phyloP scores from a whole-genome alignment of 192 early-diverging fungal species.

The Coemansia guatemalensis region DNA sequence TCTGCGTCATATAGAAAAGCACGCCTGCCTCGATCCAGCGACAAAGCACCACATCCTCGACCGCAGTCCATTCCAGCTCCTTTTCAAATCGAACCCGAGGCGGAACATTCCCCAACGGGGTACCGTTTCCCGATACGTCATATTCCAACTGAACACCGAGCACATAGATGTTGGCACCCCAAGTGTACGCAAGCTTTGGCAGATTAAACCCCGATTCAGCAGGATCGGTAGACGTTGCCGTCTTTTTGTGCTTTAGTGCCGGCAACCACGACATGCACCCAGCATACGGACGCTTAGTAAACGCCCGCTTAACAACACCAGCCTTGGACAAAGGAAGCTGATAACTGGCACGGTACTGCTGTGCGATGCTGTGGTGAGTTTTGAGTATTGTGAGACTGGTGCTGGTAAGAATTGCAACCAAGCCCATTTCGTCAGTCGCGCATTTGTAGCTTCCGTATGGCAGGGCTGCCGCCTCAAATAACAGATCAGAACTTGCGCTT shows the following conservation, averaged over 20 bases:
- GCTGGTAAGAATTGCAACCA: conserved; percentile 44
- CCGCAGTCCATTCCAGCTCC: conserved; percentile 30
- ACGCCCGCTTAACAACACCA: conserved; percentile 12
- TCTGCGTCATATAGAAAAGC: conserved; percentile 45
- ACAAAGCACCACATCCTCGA: conserved; percentile 46
- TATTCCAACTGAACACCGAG: conserved; percentile 25
- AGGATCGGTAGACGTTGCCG: conserved; percentile 33
- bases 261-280: conserved; percentile 49
- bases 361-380: conserved; percentile 32
- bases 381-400: conserved; percentile 22
- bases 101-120: conserved; percentile 14
- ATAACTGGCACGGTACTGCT: conserved; percentile 28
- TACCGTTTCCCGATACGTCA: conserved; percentile 33
- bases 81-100: conserved; percentile 27
- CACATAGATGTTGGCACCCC: conserved; percentile 28
- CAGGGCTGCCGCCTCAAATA: conserved; percentile 40
- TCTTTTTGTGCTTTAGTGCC: conserved; percentile 20
- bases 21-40: conserved; percentile 43
- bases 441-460: conserved; percentile 21
- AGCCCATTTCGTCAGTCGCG: conserved; percentile 39
- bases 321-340: not conserved
- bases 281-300: conserved; percentile 38
- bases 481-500: conserved; percentile 3
- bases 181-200: conserved; percentile 41
- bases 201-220: conserved; percentile 12